These are phyloP conservation scores for Carnegiea gigantea DNA, from an alignment of 179 eudicot species.

Conservation along the genomic window DNA sequence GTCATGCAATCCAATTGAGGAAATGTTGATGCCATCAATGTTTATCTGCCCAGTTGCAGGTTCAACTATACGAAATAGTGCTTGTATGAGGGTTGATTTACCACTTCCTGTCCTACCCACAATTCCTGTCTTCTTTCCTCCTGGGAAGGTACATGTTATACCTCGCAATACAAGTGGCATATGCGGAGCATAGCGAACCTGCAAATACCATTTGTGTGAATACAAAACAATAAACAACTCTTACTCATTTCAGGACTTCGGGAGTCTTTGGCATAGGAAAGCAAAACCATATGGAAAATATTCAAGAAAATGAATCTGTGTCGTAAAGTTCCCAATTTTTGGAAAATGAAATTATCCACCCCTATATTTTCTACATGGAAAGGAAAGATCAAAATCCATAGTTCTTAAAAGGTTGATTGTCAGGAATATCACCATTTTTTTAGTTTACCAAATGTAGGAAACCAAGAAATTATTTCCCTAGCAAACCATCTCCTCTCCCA, in stretches of 20 bases:
- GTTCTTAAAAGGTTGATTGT: too few species aligned
- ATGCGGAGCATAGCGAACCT: slow-evolving; percentile 88
- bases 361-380: too few species aligned
- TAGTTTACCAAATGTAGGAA: neutral
- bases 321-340: too few species aligned
- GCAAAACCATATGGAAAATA: too few species aligned
- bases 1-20: slow-evolving; percentile 66
- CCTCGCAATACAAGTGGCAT: slow-evolving; percentile 87
- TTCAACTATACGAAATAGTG: slow-evolving; percentile 70
- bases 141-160: slow-evolving; percentile 65
- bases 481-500: neutral
- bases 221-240: neutral
- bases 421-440: too few species aligned
- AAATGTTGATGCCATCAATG: slow-evolving; percentile 58
- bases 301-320: too few species aligned
- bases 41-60: slow-evolving; percentile 51
- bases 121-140: slow-evolving; percentile 70
- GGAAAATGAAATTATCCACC: too few species aligned
- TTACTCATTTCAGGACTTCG: too few species aligned
- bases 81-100: slow-evolving; percentile 69
- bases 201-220: neutral
- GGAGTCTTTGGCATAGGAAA: too few species aligned
- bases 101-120: slow-evolving; percentile 91
- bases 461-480: neutral
- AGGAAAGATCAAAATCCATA: too few species aligned